phyloP scores from a whole-genome alignment of 306 rosid species.

The Adenanthera pavonina region DNA sequence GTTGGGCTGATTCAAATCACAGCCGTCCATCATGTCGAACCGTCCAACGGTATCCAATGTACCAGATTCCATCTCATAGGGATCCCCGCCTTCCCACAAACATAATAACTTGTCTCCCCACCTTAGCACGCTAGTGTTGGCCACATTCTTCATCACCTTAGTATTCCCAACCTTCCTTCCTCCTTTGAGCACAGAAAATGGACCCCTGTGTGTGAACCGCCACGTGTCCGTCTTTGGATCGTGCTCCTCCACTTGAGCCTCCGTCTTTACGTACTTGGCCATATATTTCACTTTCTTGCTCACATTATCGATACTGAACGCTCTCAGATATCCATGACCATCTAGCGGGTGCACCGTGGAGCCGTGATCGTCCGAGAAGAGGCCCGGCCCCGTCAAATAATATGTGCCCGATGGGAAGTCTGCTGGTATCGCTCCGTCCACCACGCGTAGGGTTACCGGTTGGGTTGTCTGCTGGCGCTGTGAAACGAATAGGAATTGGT shows the following conservation, averaged over 20 bases:
- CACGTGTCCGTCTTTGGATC: slow-evolving; percentile 59
- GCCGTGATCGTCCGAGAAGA: slow-evolving; percentile 83
- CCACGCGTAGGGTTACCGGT: slow-evolving; percentile 47
- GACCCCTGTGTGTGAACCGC: slow-evolving; percentile 84
- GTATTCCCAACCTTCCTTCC: slow-evolving; percentile 85
- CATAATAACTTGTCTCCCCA: slow-evolving; percentile 81
- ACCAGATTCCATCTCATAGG: slow-evolving; percentile 73
- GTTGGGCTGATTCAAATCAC: slow-evolving; percentile 29
- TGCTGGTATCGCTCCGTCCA: slow-evolving; percentile 63
- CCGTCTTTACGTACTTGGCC: slow-evolving; percentile 88
- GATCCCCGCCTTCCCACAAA: slow-evolving; percentile 97
- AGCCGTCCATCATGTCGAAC: slow-evolving; percentile 43
- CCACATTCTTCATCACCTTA: slow-evolving; percentile 98
- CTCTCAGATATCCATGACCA: slow-evolving; percentile 88
- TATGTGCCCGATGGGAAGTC: slow-evolving; percentile 85
- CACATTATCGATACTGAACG: slow-evolving; percentile 57
- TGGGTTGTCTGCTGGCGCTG: slow-evolving; percentile 65
- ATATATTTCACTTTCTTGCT: slow-evolving; percentile 57
- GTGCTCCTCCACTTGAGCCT: slow-evolving; percentile 83
- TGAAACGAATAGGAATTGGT: slow-evolving; percentile 79
- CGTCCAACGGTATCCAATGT: slow-evolving; percentile 72
- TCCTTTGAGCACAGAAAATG: slow-evolving; percentile 87
- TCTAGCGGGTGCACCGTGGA: slow-evolving; percentile 92
- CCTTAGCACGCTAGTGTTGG: slow-evolving; percentile 81
- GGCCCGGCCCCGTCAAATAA: slow-evolving; percentile 83